Base-by-base conservation (phyloP, 2,329 filamentous ascomycete species). In the Bipolaris victoriae region DNA sequence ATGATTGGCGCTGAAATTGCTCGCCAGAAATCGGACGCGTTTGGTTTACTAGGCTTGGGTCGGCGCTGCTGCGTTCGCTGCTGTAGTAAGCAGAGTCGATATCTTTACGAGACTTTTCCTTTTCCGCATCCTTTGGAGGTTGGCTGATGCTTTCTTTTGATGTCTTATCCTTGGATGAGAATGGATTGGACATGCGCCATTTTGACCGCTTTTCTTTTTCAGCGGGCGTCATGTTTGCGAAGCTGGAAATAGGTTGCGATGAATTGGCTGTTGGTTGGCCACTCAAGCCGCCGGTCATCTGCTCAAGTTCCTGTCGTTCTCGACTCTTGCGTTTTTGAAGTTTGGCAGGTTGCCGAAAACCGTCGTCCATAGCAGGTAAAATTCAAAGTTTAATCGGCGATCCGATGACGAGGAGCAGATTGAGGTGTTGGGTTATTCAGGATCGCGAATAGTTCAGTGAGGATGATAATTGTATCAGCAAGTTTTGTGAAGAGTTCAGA, bases 141-240 rank as follows among this genome's bases (percentile, higher is more conserved):
- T 53, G 55, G 18, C 31, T 33, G 11, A 49, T 31, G 26, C 49
- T 57, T n/a, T 66, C 58, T 33, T 57, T 56, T 3, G 44, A 53
- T 10, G 71, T 63, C 55, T 74, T 74, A 29, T 74, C 71, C 56
- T 74, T 75, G 16, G 69, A 69, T 46, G 75, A 71, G 53, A 75
- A 76, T 2, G 71, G 71, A 24, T 74, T 75, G 9, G 73, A 76
- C 24, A 75, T 64, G 16, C 71, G 70, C 66, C 70, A 76, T 62
- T 72, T 74, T 7, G 73, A 76, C 35, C 65, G 70, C 64, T 75
- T 76, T 36, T 75, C 73, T 49, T 74, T 74, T 7, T 72, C 70
- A 1, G 57, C 48, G 16, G 65, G 46, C 7, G 68, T 57, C 43
- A 61, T 57, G 37, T 58, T 66, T 37, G 66, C 64, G 7, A 66